Conservation (phyloP, 331 rosid genomes). For the Quercus lobata region DNA sequence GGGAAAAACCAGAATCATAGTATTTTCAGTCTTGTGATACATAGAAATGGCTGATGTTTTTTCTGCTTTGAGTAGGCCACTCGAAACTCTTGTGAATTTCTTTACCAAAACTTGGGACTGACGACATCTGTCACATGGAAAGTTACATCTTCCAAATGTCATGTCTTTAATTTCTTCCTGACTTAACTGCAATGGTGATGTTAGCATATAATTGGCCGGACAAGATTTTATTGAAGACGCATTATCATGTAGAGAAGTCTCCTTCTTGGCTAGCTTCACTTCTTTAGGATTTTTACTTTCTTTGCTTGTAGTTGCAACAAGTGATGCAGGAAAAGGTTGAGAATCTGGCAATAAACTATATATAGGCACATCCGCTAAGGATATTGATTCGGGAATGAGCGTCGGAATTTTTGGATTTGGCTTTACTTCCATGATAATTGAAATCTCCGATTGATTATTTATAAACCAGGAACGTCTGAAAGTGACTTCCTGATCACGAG, state of each 20-base stretch:
- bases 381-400: not conserved
- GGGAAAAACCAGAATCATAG: slow-evolving; percentile 14
- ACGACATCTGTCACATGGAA: not conserved
- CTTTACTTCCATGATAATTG: not conserved
- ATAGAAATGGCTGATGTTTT: slow-evolving; percentile 16
- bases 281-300: not conserved
- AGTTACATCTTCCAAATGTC: slow-evolving; percentile 1
- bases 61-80: slow-evolving; percentile 15
- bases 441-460: not conserved
- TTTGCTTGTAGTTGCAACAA: not conserved
- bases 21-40: not conserved
- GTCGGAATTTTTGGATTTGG: not conserved
- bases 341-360: not conserved
- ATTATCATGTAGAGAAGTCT: not conserved
- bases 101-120: slow-evolving; percentile 4
- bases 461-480: not conserved
- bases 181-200: slow-evolving; percentile 16
- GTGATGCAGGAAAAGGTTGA: not conserved
- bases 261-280: not conserved
- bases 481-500: not conserved
- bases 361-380: not conserved
- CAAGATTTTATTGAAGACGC: not conserved
- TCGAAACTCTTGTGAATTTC: not conserved
- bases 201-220: not conserved
- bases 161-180: slow-evolving; percentile 14